Conservation (phyloP, 2,329 filamentous ascomycete species). For the Aureobasidium sp. region DNA sequence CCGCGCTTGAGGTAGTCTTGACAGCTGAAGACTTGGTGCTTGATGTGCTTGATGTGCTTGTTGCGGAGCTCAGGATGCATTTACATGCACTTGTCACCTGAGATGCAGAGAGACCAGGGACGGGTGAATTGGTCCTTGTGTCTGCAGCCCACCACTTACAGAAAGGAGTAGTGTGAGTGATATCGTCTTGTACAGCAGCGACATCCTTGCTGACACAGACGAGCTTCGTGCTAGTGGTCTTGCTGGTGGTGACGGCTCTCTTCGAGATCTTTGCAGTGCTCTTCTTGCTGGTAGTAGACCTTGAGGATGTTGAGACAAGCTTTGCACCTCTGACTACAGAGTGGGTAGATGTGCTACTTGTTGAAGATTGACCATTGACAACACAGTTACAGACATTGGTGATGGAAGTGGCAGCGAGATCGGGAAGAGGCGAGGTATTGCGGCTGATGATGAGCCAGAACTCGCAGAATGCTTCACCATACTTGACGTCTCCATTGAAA, state of each 20-base stretch:
- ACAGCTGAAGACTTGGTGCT: background rate
- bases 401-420: background rate
- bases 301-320: background rate
- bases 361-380: background rate
- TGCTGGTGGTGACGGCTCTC: background rate
- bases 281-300: background rate
- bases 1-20: background rate
- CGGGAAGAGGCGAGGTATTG: slow-evolving; percentile 1
- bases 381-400: slow-evolving; percentile 3
- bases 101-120: background rate
- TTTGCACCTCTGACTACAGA: background rate
- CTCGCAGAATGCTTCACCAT: background rate
- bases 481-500: background rate
- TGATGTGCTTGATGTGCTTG: background rate
- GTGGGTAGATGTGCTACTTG: background rate
- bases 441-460: slow-evolving; percentile 1
- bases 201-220: background rate
- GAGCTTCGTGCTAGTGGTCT: background rate
- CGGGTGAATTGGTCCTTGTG: background rate
- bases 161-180: slow-evolving; percentile 1
- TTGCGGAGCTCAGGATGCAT: background rate
- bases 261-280: background rate
- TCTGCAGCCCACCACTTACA: slow-evolving; percentile 4
- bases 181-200: background rate
- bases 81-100: background rate